A percentile compares a stretch with the other conserved stretches of the same genome.
These are phyloP conservation scores for Prinsepia uniflora DNA, from an alignment of 306 rosid genomes.

Conservation along the genomic window DNA sequence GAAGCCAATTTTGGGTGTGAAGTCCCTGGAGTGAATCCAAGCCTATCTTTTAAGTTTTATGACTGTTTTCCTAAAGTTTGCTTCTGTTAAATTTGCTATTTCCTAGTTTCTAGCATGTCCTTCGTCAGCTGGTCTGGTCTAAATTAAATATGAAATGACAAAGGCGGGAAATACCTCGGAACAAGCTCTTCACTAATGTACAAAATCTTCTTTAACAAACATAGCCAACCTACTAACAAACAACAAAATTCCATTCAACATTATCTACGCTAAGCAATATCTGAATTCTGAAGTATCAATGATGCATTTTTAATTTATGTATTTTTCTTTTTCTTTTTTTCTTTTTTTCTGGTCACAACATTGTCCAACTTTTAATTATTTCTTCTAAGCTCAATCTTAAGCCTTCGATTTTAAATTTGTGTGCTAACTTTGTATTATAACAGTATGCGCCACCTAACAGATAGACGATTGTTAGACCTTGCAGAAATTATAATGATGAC, in stretches of 20 bases:
- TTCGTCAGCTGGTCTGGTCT: conserved; percentile 3
- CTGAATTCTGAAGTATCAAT: not conserved
- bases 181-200: not conserved
- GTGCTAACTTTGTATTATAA: not conserved
- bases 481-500: not conserved
- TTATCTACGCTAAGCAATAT: not conserved
- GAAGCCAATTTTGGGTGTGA: no score
- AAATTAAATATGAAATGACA: not conserved
- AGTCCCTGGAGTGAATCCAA: no score
- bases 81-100: no score
- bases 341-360: no score
- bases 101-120: no score
- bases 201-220: not conserved
- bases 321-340: no score
- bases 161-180: not conserved
- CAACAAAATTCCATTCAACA: not conserved
- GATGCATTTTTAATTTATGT: not conserved
- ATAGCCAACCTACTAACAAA: not conserved
- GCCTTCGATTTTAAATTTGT: not conserved
- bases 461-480: not conserved
- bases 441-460: not conserved
- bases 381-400: not conserved
- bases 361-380: not conserved
- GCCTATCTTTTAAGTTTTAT: no score
- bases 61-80: no score